A percentile compares a stretch with the other conserved stretches of the same genome.
Evolutionary conservation across 1,284 basidiomycete genomes (phyloP).

Genomic region (Apiotrichum porosum): DNA sequence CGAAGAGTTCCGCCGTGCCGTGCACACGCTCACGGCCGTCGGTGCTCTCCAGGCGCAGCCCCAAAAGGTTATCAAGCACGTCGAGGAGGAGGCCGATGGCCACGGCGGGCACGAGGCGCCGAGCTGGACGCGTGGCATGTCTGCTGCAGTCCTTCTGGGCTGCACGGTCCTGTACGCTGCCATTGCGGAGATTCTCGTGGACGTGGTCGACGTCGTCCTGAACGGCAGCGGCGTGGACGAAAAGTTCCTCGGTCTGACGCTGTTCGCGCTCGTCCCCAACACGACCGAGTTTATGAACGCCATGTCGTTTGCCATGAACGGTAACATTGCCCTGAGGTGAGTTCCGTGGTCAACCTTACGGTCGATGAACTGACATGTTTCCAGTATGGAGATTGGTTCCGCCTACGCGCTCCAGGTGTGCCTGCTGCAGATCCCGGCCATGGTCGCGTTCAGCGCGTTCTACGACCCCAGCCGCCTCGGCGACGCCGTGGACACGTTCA

Average conservation of each 20-base stretch:
- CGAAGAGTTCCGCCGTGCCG: slow-evolving; percentile 84
- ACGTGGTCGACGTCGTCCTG: slow-evolving; percentile 92
- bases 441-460: slow-evolving; percentile 97
- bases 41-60: neutral
- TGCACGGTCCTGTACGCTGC: slow-evolving; percentile 93
- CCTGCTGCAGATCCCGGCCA: slow-evolving; percentile 93
- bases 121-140: slow-evolving; percentile 82
- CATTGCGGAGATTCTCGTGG: slow-evolving; percentile 92
- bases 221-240: slow-evolving; percentile 92
- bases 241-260: slow-evolving; percentile 93
- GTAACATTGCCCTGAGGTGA: slow-evolving; percentile 92
- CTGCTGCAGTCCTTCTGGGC: slow-evolving; percentile 75
- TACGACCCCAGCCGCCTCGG: slow-evolving; percentile 79
- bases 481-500: slow-evolving; percentile 77
- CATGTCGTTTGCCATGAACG: slow-evolving; percentile 96
- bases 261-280: slow-evolving; percentile 97
- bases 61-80: slow-evolving; percentile 53
- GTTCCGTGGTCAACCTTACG: slow-evolving; percentile 36
- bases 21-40: slow-evolving; percentile 64
- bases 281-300: slow-evolving; percentile 99
- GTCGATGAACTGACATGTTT: neutral
- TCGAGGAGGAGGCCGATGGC: slow-evolving; percentile 47
- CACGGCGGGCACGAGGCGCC: slow-evolving; percentile 91
- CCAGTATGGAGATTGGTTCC: slow-evolving; percentile 99
- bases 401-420: slow-evolving; percentile 98